Evolutionary conservation across 345 rosid genomes (phyloP).

Genomic region (Eucalyptus microcorys): DNA sequence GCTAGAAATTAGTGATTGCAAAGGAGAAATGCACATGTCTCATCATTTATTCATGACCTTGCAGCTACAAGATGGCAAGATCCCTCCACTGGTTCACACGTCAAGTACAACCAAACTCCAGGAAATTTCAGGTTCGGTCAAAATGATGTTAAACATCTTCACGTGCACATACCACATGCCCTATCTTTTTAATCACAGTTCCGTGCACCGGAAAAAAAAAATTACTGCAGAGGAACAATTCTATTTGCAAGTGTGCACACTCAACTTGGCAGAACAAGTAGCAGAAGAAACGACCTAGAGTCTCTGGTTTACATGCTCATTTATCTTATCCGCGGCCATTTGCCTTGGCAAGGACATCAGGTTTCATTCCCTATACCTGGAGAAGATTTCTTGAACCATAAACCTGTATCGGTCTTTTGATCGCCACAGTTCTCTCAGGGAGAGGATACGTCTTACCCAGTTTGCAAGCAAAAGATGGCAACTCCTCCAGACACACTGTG

Average conservation of each 20-base stretch:
- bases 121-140: neutral
- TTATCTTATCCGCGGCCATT: neutral
- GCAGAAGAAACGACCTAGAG: conserved; percentile 1
- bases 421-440: neutral
- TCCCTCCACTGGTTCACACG: neutral
- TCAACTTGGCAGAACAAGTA: neutral
- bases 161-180: neutral
- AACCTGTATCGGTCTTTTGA: neutral
- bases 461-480: neutral
- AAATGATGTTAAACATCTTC: neutral
- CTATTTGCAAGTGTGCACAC: neutral
- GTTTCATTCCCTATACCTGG: neutral
- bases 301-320: neutral
- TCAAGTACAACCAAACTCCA: neutral
- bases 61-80: neutral
- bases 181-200: neutral
- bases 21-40: neutral
- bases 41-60: neutral
- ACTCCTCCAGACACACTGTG: neutral
- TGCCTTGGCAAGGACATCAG: conserved; percentile 1
- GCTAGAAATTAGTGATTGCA: neutral
- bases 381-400: neutral
- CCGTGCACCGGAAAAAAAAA: neutral
- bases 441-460: neutral
- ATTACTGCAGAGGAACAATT: neutral